Evolutionary conservation across 805 yeast species (phyloP).

Genomic region (Alloascoidea hylecoeti): DNA sequence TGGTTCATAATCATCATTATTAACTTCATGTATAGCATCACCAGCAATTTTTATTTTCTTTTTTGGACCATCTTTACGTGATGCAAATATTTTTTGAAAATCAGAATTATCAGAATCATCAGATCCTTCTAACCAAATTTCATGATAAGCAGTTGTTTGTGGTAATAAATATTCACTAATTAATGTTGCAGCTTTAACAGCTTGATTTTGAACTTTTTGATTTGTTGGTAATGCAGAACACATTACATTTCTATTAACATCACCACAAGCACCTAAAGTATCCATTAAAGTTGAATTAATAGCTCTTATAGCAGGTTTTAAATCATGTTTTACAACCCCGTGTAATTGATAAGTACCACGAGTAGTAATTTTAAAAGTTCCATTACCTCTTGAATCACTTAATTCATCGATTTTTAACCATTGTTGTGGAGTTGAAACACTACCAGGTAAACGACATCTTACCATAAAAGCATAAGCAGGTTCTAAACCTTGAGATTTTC

Average conservation of each 20-base stretch:
- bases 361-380: slow-evolving; percentile 87
- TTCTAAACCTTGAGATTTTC: slow-evolving; percentile 85
- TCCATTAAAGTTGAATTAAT: slow-evolving; percentile 87
- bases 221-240: slow-evolving; percentile 80
- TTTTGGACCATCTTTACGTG: slow-evolving; percentile 60
- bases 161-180: slow-evolving; percentile 82
- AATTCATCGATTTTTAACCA: slow-evolving; percentile 80
- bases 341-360: slow-evolving; percentile 96
- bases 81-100: slow-evolving; percentile 50
- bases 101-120: slow-evolving; percentile 58
- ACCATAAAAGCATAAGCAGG: slow-evolving; percentile 97
- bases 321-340: slow-evolving; percentile 81
- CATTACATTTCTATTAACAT: slow-evolving; percentile 94
- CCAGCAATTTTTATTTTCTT: slow-evolving; percentile 65
- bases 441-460: slow-evolving; percentile 91
- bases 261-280: slow-evolving; percentile 97
- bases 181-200: slow-evolving; percentile 42
- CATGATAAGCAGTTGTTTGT: slow-evolving; percentile 89
- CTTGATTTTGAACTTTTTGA: slow-evolving; percentile 67
- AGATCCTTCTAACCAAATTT: slow-evolving; percentile 86
- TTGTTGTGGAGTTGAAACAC: slow-evolving; percentile 75
- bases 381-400: slow-evolving; percentile 73
- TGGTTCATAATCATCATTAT: slow-evolving; percentile 77
- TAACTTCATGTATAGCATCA: slow-evolving; percentile 62
- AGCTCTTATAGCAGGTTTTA: slow-evolving; percentile 85